Evolutionary conservation across 2,329 filamentous ascomycete species (phyloP), one percentile per base, ranked within the genome.

Genomic region (Clarireedia homoeocarpa): DNA sequence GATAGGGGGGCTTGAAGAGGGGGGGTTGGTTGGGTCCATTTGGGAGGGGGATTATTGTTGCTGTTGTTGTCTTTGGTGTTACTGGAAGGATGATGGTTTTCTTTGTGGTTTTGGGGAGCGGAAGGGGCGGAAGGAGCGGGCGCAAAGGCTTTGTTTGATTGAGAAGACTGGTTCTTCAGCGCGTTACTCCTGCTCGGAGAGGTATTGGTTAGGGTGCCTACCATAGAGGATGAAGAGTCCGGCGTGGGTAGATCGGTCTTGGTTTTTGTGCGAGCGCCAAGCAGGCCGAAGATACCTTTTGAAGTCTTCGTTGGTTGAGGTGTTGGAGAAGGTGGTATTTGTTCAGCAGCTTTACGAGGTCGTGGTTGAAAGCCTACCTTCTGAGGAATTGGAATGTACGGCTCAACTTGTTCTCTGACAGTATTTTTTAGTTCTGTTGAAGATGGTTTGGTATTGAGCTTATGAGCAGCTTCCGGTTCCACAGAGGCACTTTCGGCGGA

Each of bases 341-440:
- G 26, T 14, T 55, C 47, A 14, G 49, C 51, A 20, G 23, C 26
- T 36, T 57, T 57, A 34, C 60, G 57, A 51, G 64, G 30, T 55
- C 61, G 57, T 40, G 66, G 67, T n/a, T 62, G 63, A 30, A 69
- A 69, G 1, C 58, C 62, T 36, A 51, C 23, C 46, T 68, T 68
- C 51, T 67, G 66, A 15, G 65, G 64, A 44, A 69, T 67, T 6
- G 61, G 59, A 15, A 54, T 54, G 38, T 66, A 66, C 6, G 59
- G 45, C 42, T 47, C 9, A 38, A 36, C 9, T 53, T 44, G 45
- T 36, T 23, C 14, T 53, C 30, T 2, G 30, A 24, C 10, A 38
- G 15, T 38, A 14, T 48, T 14, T n/a, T 3, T 30, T 6, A 27
- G n/a, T 24, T 20, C 14, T 5, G 17, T 36, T 7, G 15, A 20